Evolutionary conservation across 2,329 filamentous ascomycete species (phyloP).

Genomic region (Colletotrichum magnum): DNA sequence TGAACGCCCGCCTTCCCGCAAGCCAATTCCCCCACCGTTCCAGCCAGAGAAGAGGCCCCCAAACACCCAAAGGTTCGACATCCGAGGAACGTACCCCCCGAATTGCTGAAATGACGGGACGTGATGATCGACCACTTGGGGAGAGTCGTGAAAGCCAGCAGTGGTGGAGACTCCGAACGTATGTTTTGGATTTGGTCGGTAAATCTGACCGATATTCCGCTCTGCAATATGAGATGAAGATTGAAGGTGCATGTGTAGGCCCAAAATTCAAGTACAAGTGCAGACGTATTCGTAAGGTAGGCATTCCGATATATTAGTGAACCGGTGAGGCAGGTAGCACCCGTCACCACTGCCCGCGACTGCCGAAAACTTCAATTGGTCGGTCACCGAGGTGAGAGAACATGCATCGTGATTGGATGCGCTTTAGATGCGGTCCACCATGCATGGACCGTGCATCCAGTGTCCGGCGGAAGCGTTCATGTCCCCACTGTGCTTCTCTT

Average conservation of each 20-base stretch:
- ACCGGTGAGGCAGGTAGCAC: no score
- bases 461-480: slow-evolving; percentile 8
- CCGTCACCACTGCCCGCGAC: no score
- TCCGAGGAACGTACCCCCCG: slow-evolving; percentile 28
- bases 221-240: no score
- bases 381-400: neutral
- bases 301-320: no score
- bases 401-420: neutral
- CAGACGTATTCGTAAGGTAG: no score
- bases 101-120: slow-evolving; percentile 5
- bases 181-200: neutral
- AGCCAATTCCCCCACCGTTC: slow-evolving; percentile 35
- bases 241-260: no score
- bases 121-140: slow-evolving; percentile 12
- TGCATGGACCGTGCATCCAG: slow-evolving; percentile 21
- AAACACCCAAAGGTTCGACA: neutral
- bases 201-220: neutral
- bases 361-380: neutral
- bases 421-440: no score
- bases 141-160: neutral
- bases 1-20: slow-evolving; percentile 28
- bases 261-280: no score
- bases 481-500: neutral
- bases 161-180: no score
- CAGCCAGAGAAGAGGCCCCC: neutral